Base-by-base conservation (phyloP, 73 alveolate species). In the Uronychia setigera region DNA sequence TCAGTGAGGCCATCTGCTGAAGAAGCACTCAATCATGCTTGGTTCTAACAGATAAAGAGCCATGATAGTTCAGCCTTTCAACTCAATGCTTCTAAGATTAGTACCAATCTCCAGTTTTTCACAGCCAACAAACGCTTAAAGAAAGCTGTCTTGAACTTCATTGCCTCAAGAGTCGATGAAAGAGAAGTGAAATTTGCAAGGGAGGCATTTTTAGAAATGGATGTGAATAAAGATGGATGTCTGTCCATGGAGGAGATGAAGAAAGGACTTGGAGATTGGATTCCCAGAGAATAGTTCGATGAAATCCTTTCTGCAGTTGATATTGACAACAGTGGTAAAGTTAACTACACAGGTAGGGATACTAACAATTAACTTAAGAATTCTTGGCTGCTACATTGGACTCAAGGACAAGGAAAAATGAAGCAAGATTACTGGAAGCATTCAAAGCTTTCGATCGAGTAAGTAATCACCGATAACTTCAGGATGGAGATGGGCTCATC, bases 301-400 rank as follows among this genome's bases (percentile, higher is more conserved):
- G 84, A 79, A 27, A 83, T 92, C n/a, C 80, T 92, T 31, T 79
- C 84, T 33, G 93, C 82, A 27, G 94, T 92, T 26, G 98, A 93
- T 76, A 76, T 87, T 32, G 96, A 93, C 80, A 84, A 91, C 31
- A 87, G 82, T 33, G 93, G 96, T 0, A 80, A 86, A 25, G 79
- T 92, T 0, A 88, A 90, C 77, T 92, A 91, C 80, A 80, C 94
- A n/a, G n/a, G n/a, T n/a, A n/a, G n/a, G n/a, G n/a, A n/a, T n/a
- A n/a, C n/a, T n/a, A n/a, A n/a, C n/a, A n/a, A n/a, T n/a, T n/a
- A n/a, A n/a, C n/a, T n/a, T n/a, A n/a, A 5, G 94, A 95, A 77
- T 95, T 95, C 79, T 79, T 95, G 46, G 96, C 98, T 27, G 96
- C 98, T 35, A 83, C 95, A 32, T 35, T 93, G 67, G 89, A 93